Evolutionary conservation across 73 alveolate species (phyloP), one percentile per base, ranked within the genome.

Genomic region (Breviolum minutum): DNA sequence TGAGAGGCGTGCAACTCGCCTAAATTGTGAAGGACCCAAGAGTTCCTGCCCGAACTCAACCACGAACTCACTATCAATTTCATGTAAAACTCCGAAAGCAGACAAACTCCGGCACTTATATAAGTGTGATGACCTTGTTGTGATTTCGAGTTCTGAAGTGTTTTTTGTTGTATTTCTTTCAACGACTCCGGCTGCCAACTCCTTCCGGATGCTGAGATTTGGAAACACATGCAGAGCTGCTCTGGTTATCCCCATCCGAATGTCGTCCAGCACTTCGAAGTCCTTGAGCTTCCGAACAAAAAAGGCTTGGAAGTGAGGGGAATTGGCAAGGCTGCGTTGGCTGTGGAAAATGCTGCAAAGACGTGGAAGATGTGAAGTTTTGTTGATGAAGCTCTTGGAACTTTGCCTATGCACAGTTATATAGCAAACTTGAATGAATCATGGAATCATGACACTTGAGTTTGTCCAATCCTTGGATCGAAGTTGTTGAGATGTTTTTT

Each of bases 231-330:
- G 96, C 87, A 70, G 87, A 17, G 96, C 87, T 90, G 96, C 30
- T 61, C 61, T 19, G 96, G 96, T 29, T 90, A 90, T 71, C 96
- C 96, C 20, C 96, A 90, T 70, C 96, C 96, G 30, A 90, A 90
- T 10, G 64, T 90, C 32, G n/a, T 90, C 63, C 87, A 60, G 76
- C 63, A 90, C 69, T 22, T 90, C 13, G 96, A 70, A 71, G 96
- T 40, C 29, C 69, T 87, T 19, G 20, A 66, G 54, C 84, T 87
- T n/a, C 27, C 84, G n/a, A 14, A 20, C 12, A 13, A 32, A 2
- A 63, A 17, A 87, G 95, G 95, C 61, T 48, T 30, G 77, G 94
- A 40, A 80, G 66, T 17, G 16, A 19, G 24, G 88, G 13, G 20
- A 40, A 24, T 73, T 73, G 19, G 14, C 2, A 71, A 73, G 20